Percentiles rank a stretch among this genome's conserved stretches.
Conservation (phyloP, 495 filamentous ascomycete genomes). For the Ramalina intermedia region DNA sequence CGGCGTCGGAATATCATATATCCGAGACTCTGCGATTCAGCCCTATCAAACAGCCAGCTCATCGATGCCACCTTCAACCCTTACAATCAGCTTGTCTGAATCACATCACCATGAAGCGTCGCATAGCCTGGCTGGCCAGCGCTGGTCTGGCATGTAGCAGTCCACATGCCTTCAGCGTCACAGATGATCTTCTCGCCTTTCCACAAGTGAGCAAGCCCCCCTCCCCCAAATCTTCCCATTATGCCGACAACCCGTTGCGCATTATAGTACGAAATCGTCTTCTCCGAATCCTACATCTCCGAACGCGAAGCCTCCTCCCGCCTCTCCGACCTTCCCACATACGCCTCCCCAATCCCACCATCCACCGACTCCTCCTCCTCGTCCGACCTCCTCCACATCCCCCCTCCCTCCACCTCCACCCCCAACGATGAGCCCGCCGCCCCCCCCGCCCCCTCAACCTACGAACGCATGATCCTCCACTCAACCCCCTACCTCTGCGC, state of each 20-base stretch:
- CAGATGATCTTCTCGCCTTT: slow-evolving; percentile 84
- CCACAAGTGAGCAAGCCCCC: slow-evolving; percentile 50
- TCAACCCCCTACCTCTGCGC: slow-evolving; percentile 67
- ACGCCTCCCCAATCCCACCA: slow-evolving; percentile 16
- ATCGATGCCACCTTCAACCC: slow-evolving; percentile 9
- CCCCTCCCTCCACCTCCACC: slow-evolving; percentile 8
- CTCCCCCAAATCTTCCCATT: neutral
- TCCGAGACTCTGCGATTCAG: neutral
- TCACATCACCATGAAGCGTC: slow-evolving; percentile 11
- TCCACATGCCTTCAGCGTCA: slow-evolving; percentile 57
- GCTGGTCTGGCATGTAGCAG: slow-evolving; percentile 31
- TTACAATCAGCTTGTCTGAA: neutral
- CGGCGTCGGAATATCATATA: no score
- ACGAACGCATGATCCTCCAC: slow-evolving; percentile 59
- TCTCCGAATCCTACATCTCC: slow-evolving; percentile 59
- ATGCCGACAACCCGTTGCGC: slow-evolving; percentile 7
- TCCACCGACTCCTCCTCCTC: slow-evolving; percentile 12
- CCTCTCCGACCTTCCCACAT: slow-evolving; percentile 27
- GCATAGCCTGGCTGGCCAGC: slow-evolving; percentile 20
- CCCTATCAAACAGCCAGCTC: neutral
- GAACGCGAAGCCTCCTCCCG: slow-evolving; percentile 52
- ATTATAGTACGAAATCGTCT: slow-evolving; percentile 63
- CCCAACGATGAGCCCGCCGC: slow-evolving; percentile 8
- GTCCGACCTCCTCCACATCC: slow-evolving; percentile 8
- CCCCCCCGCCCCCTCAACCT: slow-evolving; percentile 18